A percentile compares a stretch with the other conserved stretches of the same genome.
phyloP scores from a whole-genome alignment of 192 early-diverging fungal species.

The Coemansia sp. region DNA sequence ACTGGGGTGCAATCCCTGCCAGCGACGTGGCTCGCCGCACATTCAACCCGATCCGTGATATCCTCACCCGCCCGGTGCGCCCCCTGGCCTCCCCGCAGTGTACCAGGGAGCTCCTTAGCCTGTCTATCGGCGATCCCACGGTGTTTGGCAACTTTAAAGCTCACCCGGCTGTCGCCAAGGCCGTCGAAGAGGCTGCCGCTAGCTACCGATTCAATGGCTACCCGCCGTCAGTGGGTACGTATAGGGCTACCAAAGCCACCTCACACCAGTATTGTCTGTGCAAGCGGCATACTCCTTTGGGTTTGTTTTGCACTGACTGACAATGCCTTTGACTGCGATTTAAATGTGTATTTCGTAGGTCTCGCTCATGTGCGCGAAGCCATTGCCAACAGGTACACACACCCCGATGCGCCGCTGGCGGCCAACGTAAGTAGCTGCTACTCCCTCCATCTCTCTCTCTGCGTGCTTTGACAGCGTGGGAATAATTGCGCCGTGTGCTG shows the following conservation, averaged over 20 bases:
- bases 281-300: neutral
- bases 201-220: conserved; percentile 84
- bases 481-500: neutral
- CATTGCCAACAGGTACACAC: conserved; percentile 67
- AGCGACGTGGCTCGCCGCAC: conserved; percentile 72
- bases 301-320: neutral
- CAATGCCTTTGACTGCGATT: neutral
- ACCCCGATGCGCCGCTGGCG: conserved; percentile 67
- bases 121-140: conserved; percentile 75
- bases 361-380: conserved; percentile 64
- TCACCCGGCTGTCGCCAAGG: conserved; percentile 62
- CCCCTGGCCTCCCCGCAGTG: conserved; percentile 57
- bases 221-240: conserved; percentile 68
- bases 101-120: conserved; percentile 35
- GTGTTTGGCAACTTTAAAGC: conserved; percentile 89
- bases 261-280: neutral
- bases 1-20: conserved; percentile 50
- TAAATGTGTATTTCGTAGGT: conserved; percentile 24
- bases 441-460: neutral
- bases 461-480: neutral
- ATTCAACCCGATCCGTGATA: conserved; percentile 82
- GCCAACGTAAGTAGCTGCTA: conserved; percentile 46
- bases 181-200: conserved; percentile 65
- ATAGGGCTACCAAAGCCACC: neutral
- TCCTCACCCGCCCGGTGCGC: conserved; percentile 74